A percentile compares a stretch with the other conserved stretches of the same genome.
phyloP scores from a whole-genome alignment of 495 filamentous ascomycete genomes.

The Neurospora sp. region DNA sequence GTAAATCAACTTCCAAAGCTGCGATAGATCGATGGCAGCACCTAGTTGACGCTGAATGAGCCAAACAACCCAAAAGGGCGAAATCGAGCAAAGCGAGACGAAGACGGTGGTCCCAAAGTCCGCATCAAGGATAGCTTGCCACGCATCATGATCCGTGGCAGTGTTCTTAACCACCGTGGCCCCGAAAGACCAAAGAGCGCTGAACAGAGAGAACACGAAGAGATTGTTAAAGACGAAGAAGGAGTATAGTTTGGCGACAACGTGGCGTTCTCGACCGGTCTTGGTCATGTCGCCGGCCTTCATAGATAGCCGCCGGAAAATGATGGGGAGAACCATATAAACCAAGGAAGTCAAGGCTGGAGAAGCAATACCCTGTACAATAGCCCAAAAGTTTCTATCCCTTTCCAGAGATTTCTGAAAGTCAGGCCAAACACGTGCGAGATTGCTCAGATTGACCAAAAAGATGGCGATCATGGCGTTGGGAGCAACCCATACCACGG shows the following conservation, averaged over 20 bases:
- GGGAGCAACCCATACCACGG: conserved; percentile 82
- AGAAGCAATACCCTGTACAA: conserved; percentile 90
- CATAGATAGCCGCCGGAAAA: conserved; percentile 76
- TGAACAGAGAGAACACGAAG: conserved; percentile 85
- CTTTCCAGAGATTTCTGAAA: conserved; percentile 55
- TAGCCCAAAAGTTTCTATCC: conserved; percentile 62
- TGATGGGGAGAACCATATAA: conserved; percentile 79
- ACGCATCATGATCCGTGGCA: conserved; percentile 34
- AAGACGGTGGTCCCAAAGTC: conserved; percentile 53
- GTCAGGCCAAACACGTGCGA: conserved; percentile 68
- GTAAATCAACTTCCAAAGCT: conserved; percentile 69
- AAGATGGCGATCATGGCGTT: conserved; percentile 95
- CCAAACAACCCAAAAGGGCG: conserved; percentile 90
- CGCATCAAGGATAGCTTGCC: conserved; percentile 55
- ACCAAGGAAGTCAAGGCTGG: conserved; percentile 82
- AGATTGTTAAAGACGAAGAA: conserved; percentile 99
- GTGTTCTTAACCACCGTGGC: conserved; percentile 49
- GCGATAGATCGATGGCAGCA: conserved; percentile 79
- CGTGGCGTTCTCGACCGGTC: conserved; percentile 86
- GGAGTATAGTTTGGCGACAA: conserved; percentile 79
- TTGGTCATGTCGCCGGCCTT: conserved; percentile 80
- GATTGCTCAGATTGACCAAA: conserved; percentile 68
- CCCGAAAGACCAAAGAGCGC: conserved; percentile 63
- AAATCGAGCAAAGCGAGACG: conserved; percentile 61
- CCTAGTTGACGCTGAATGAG: conserved; percentile 87